phyloP scores from a whole-genome alignment of 2,329 filamentous ascomycete species.

The Pyrenochaeta sp. region DNA sequence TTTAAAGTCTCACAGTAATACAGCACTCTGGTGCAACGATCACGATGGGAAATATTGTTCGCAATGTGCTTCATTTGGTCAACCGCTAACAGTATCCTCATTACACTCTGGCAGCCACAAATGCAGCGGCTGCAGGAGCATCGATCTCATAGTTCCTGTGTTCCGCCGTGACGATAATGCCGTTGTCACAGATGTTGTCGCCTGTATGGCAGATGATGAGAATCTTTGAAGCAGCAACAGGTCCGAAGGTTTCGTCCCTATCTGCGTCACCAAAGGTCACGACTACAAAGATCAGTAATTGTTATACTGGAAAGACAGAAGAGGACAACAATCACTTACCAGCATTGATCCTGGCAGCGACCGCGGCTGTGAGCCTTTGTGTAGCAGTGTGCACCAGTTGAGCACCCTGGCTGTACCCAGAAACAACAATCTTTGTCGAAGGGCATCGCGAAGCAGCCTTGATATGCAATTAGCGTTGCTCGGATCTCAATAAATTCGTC shows the following conservation, averaged over 20 bases:
- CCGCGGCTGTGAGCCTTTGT: conserved; percentile 30
- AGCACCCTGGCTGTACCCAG: conserved; percentile 48
- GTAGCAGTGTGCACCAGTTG: conserved; percentile 57
- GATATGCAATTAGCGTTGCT: not conserved
- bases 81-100: not conserved
- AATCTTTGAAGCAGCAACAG: conserved; percentile 36
- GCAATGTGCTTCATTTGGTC: not conserved
- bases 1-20: no score
- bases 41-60: not conserved
- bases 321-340: conserved; percentile 13
- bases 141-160: conserved; percentile 37
- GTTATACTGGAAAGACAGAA: not conserved
- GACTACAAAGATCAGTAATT: conserved; percentile 17
- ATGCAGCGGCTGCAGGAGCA: conserved; percentile 30
- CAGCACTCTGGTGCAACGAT: no score
- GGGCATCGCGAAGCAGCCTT: conserved; percentile 33
- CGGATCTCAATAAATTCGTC: no score
- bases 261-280: conserved; percentile 50
- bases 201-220: conserved; percentile 46
- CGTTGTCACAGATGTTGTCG: conserved; percentile 45
- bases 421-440: conserved; percentile 38
- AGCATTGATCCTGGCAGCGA: conserved; percentile 29
- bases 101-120: conserved; percentile 27
- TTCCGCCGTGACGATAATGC: conserved; percentile 29
- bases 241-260: conserved; percentile 38